Base-by-base conservation (phyloP, 2,329 filamentous ascomycete species). In the Aspergillus sp. region DNA sequence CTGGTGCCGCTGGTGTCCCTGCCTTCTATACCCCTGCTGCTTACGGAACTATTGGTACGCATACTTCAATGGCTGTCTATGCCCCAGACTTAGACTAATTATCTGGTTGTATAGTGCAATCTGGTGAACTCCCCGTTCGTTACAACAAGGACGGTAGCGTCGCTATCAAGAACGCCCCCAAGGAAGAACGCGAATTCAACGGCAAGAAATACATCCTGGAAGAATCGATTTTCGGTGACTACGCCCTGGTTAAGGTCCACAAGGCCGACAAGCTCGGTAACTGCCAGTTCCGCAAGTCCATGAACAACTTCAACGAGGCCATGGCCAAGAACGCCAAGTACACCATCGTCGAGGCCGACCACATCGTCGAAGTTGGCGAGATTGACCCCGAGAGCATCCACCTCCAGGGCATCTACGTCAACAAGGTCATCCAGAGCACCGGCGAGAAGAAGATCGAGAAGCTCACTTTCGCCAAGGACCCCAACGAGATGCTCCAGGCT, bases 1-100 rank as follows among this genome's bases (percentile, higher is more conserved):
- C 91, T 44, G 92, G 91, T 66, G 92, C 92, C 58, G 90, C 90
- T 71, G 92, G 92, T 57, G 89, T 96, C 66, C 92, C 92, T 32
- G 92, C 92, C 60, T 96, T 95, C 75, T 95, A 88, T 70, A 93
- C 91, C 0, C 88, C 90, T 1, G 91, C 90, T 3, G 90, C 88
- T 58, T 89, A 90, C 68, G 89, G 90, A 65, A 94, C 91, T 25
- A 90, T 94, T 30, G 70, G 72, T 74, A 59, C 13, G 68, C 60
- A 15, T 27, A 36, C 10, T 48, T 7, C 42, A 83, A 53, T 17
- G 2, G 11, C 17, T 82, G 83, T 19, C 79, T 81, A 82, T 77
- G 64, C 10, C 8, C 6, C 41, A 41, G 30, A 32, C 3, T 11
- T 11, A 32, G 8, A 32, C 63, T 69, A 54, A 65, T 11, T 1